phyloP scores from a whole-genome alignment of 78 protist species.

The Dictyostelium brefeldianum region DNA sequence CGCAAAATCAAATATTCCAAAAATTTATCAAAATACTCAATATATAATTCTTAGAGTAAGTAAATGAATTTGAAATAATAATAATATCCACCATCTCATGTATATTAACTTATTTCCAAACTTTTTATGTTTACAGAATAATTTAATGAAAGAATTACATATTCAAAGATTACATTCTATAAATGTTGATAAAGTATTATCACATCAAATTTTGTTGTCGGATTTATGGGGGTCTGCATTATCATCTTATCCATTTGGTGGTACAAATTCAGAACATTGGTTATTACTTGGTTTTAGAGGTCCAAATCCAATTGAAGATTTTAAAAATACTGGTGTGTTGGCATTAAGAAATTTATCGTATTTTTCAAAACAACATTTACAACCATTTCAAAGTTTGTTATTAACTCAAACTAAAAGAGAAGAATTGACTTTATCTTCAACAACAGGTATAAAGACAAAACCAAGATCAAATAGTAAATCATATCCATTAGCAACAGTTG shows the following conservation, averaged over 20 bases:
- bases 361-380: slow-evolving; percentile 44
- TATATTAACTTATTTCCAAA: too few relatives aligned
- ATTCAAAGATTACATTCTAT: slow-evolving; percentile 30
- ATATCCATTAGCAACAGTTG: slow-evolving; percentile 61
- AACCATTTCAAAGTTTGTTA: slow-evolving; percentile 45
- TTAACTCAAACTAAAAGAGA: slow-evolving; percentile 49
- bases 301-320: slow-evolving; percentile 67
- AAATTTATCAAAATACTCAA: slow-evolving; percentile 36
- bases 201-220: slow-evolving; percentile 45
- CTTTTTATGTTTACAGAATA: too few relatives aligned
- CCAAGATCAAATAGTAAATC: slow-evolving; percentile 52
- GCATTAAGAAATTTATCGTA: slow-evolving; percentile 47
- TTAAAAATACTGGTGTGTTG: slow-evolving; percentile 40
- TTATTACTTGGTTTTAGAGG: slow-evolving; percentile 66
- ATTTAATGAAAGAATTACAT: slow-evolving; percentile 58
- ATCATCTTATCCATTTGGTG: slow-evolving; percentile 37
- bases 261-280: slow-evolving; percentile 41
- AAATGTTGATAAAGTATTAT: slow-evolving; percentile 23
- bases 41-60: slow-evolving; percentile 46
- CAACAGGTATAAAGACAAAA: not conserved
- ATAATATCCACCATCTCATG: not conserved
- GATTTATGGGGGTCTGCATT: slow-evolving; percentile 66
- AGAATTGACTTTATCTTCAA: not conserved
- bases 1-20: not conserved
- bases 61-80: too few relatives aligned